Evolutionary conservation across 192 early-diverging fungal genomes (phyloP), one percentile per base, ranked within the genome.

Genomic region (Coemansia sp.): DNA sequence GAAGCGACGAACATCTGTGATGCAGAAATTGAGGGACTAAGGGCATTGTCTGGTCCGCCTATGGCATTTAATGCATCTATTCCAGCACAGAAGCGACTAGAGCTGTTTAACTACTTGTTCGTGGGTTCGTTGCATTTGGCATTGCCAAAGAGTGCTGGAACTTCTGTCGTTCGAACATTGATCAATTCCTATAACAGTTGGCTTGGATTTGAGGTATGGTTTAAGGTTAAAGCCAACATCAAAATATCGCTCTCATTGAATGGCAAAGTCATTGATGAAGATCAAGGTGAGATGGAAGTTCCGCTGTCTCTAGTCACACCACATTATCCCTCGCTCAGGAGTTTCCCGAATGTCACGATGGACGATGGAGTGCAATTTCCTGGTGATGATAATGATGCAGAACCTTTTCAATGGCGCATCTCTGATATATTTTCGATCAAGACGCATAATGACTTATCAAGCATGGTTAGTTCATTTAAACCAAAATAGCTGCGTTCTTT

Each of bases 281-380:
- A 74, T 28, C 44, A 28, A 12, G 72, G 66, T 0, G 9, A 5
- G 4, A 68, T 74, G 65, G 52, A 26, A 0, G 59, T 74, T 14
- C 66, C 66, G 9, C n/a, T 74, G 32, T 56, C 66, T 5, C 49
- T 74, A 25, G 47, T 28, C 6, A 60, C 72, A 7, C 72, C 72
- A 4, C n/a, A 3, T 9, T 74, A 74, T 28, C 47, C 44, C 18
- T 28, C 27, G 10, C n/a, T 49, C 3, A 10, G 2, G 2, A 9
- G 3, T 7, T 30, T 55, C 19, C 54, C 54, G 0, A 18, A 16
- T 54, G 56, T 44, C 34, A 34, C 7, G 1, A 52, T 7, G 8
- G 18, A 4, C n/a, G 28, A 23, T 5, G 59, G 4, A 16, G 1
- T 3, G 5, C 4, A 16, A 4, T 30, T 4, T 30, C 28, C 2